A percentile compares a stretch with the other conserved stretches of the same genome.
Conservation (phyloP, 495 filamentous ascomycete species). For the Trichoderma reesei region DNA sequence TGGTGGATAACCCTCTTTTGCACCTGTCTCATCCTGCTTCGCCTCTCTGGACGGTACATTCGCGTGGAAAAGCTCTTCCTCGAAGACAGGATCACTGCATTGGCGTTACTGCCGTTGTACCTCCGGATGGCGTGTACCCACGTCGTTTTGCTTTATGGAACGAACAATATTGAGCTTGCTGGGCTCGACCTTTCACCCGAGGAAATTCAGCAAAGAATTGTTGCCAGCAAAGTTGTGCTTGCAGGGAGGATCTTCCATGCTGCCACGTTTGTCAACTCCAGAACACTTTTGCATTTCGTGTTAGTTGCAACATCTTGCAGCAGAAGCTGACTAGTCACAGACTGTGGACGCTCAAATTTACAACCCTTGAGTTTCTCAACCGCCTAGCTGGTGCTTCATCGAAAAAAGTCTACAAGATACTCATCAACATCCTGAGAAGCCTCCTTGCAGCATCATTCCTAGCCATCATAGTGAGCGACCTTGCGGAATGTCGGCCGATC, state of each 20-base stretch:
- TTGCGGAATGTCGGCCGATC: constrained; percentile 65
- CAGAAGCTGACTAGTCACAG: constrained; percentile 25
- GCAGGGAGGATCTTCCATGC: constrained; percentile 44
- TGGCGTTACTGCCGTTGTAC: constrained; percentile 55
- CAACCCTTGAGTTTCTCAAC: constrained; percentile 66
- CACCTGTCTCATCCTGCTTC: constrained; percentile 53
- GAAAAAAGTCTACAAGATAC: constrained; percentile 45
- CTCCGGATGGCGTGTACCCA: constrained; percentile 61
- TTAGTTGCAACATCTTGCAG: neutral
- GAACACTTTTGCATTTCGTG: neutral
- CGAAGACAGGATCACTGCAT: constrained; percentile 68
- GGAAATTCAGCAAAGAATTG: constrained; percentile 28
- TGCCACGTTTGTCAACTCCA: constrained; percentile 33
- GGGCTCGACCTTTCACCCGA: constrained; percentile 19
- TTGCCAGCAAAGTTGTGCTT: constrained; percentile 44
- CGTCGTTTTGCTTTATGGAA: constrained; percentile 59
- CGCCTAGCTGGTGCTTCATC: constrained; percentile 39
- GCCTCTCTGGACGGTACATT: constrained; percentile 55
- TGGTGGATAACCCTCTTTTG: constrained; percentile 70
- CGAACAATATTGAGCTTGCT: constrained; percentile 49
- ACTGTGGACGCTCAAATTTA: constrained; percentile 72
- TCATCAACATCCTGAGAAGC: constrained; percentile 50
- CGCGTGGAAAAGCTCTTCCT: constrained; percentile 58
- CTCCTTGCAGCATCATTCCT: constrained; percentile 60
- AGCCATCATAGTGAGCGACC: constrained; percentile 56